Percentiles rank a stretch among this genome's conserved stretches.
These are phyloP conservation scores for Aspergillus novoparasiticus DNA, from an alignment of 2,329 filamentous ascomycete genomes.

Conservation along the genomic window DNA sequence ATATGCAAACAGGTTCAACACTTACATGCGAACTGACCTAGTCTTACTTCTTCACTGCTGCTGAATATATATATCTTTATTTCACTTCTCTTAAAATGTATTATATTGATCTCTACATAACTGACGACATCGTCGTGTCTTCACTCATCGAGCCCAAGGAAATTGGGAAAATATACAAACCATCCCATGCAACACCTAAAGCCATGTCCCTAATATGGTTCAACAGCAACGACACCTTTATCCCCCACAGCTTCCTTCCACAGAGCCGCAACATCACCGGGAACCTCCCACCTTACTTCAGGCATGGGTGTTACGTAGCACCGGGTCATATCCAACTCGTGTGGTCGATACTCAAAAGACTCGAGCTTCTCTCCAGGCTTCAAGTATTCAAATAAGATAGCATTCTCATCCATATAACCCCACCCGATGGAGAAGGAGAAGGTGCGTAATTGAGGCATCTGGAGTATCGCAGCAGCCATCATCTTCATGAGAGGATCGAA, in stretches of 20 bases:
- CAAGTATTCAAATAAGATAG: not conserved
- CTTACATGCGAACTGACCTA: too few species aligned
- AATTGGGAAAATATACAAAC: not conserved
- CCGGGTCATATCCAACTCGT: not conserved
- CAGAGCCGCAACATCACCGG: not conserved
- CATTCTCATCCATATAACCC: not conserved
- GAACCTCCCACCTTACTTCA: not conserved
- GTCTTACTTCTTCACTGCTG: too few species aligned
- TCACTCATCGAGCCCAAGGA: not conserved
- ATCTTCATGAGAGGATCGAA: conserved; percentile 2
- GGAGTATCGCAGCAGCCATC: not conserved
- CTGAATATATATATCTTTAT: too few species aligned
- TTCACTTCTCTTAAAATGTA: not conserved
- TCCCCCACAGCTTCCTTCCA: not conserved
- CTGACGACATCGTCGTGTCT: not conserved
- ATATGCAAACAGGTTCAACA: too few species aligned
- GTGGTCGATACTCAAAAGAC: not conserved
- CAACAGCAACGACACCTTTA: not conserved
- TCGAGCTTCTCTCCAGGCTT: not conserved
- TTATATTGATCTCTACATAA: not conserved
- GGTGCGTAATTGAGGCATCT: not conserved
- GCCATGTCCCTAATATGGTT: not conserved
- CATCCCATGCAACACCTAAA: too few species aligned
- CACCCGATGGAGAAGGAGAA: not conserved
- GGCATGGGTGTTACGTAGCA: not conserved